Evolutionary conservation across 176 grass and related monocot species (phyloP).

Genomic region (Musa troglodytarum): DNA sequence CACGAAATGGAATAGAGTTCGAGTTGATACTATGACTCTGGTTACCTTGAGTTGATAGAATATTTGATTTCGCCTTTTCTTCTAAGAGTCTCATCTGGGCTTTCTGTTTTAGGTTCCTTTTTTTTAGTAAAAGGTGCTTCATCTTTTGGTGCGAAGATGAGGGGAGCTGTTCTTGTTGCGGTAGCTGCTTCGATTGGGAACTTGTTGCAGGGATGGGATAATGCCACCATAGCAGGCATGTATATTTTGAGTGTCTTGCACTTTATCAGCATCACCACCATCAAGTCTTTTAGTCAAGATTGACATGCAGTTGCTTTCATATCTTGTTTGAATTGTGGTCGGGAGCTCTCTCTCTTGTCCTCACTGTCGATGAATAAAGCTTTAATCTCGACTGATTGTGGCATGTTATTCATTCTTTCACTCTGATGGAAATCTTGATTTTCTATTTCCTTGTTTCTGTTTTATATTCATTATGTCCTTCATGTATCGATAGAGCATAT

Average conservation of each 20-base stretch:
- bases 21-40: not conserved
- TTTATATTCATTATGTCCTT: not conserved
- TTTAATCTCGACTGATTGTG: not conserved
- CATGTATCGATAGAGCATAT: not conserved
- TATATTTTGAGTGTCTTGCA: not conserved
- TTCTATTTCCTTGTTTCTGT: not conserved
- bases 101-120: not conserved
- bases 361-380: not conserved
- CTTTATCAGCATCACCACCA: not conserved
- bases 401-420: not conserved
- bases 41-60: not conserved
- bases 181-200: conserved; percentile 9
- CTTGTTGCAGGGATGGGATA: conserved; percentile 18
- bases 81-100: not conserved
- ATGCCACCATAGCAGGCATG: conserved; percentile 16
- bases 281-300: too few relatives aligned
- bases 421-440: not conserved
- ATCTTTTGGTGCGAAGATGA: not conserved
- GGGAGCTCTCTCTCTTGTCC: not conserved
- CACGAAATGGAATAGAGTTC: not conserved
- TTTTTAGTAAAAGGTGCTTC: not conserved
- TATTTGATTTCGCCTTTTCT: not conserved
- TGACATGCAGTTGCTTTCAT: too few relatives aligned
- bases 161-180: conserved; percentile 16
- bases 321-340: not conserved